These are phyloP conservation scores for Flaveria sonorensis DNA, from an alignment of 129 eudicot species.

Conservation along the genomic window DNA sequence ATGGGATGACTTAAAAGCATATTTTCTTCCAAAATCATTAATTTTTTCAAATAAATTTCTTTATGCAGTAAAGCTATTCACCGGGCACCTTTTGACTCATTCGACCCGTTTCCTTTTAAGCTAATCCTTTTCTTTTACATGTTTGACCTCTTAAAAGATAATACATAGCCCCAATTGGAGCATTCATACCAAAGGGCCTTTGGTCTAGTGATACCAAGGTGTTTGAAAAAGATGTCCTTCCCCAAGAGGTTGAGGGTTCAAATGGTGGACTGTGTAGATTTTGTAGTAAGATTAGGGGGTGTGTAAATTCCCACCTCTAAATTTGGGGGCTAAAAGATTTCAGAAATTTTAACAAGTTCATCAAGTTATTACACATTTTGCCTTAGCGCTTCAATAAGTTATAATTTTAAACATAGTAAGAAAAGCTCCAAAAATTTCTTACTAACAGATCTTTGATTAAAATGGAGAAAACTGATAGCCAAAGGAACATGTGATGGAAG, in stretches of 20 bases:
- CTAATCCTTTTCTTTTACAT: neutral
- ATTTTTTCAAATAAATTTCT: neutral
- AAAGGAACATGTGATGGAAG: neutral
- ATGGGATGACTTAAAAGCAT: neutral
- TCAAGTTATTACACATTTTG: neutral
- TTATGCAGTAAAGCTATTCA: neutral
- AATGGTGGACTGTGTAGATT: too few relatives aligned
- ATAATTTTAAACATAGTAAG: conserved; percentile 2
- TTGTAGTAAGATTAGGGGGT: too few relatives aligned
- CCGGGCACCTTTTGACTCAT: neutral
- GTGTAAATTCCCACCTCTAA: too few relatives aligned
- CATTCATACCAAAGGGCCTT: too few relatives aligned
- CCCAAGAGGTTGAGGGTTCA: too few relatives aligned
- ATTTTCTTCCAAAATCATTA: neutral
- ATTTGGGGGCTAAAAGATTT: too few relatives aligned
- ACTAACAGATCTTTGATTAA: neutral
- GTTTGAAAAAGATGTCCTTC: too few relatives aligned
- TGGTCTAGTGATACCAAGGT: too few relatives aligned
- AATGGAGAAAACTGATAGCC: neutral
- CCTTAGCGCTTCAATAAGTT: too few relatives aligned
- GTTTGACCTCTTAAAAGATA: neutral
- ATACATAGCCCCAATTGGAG: neutral
- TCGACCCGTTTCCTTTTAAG: neutral
- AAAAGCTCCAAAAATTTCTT: neutral
- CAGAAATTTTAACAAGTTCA: neutral